Evolutionary conservation across 805 yeast species (phyloP).

Genomic region (Saccharomycopsis malanga): DNA sequence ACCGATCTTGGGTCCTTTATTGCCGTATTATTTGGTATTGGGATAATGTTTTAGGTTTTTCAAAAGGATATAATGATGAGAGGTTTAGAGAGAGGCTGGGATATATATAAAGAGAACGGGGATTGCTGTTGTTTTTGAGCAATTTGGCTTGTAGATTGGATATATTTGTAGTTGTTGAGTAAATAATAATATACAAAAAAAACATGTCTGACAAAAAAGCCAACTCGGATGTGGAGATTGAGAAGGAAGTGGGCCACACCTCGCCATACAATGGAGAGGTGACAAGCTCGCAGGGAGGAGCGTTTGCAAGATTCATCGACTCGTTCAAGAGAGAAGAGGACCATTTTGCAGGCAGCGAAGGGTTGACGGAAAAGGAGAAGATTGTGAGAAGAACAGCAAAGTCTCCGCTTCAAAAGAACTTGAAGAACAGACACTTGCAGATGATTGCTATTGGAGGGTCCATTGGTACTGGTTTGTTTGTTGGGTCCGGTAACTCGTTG

Average conservation of each 20-base stretch:
- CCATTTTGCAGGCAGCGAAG: slow-evolving; percentile 18
- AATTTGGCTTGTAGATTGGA: neutral
- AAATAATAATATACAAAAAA: too few relatives aligned
- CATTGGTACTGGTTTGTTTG: slow-evolving; percentile 65
- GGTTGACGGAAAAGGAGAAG: slow-evolving; percentile 34
- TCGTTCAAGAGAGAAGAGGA: slow-evolving; percentile 35
- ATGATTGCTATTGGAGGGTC: slow-evolving; percentile 69
- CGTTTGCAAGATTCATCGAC: slow-evolving; percentile 32
- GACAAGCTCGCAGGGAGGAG: neutral
- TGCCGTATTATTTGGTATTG: too few relatives aligned
- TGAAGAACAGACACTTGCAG: slow-evolving; percentile 52
- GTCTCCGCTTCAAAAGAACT: slow-evolving; percentile 48
- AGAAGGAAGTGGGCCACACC: slow-evolving; percentile 19
- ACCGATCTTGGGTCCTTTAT: too few relatives aligned
- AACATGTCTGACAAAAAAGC: slow-evolving; percentile 22
- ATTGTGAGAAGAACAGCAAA: slow-evolving; percentile 35
- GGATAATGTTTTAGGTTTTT: too few relatives aligned
- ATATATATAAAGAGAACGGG: too few relatives aligned
- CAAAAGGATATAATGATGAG: too few relatives aligned
- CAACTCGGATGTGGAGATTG: slow-evolving; percentile 20
- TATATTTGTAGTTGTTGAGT: neutral
- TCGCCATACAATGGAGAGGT: slow-evolving; percentile 9
- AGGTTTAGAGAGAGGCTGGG: too few relatives aligned
- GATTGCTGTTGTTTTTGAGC: neutral
- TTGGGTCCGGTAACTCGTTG: slow-evolving; percentile 58